Base-by-base conservation (phyloP, 2,329 filamentous ascomycete genomes). In the Fusarium nanum region DNA sequence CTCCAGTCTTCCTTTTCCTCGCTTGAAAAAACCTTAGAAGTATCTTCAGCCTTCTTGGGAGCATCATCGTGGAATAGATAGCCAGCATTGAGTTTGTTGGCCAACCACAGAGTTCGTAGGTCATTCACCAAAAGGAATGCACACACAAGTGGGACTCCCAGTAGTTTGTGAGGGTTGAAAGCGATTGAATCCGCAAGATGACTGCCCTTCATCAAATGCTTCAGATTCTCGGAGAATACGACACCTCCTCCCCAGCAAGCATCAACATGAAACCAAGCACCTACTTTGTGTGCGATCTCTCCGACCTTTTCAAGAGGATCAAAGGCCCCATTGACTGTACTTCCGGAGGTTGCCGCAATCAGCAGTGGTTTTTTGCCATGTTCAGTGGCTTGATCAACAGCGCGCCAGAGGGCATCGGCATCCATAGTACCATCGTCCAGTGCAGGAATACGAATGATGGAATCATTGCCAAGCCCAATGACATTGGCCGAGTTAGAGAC, bases 171-270 rank as follows among this genome's bases (percentile, higher is more conserved):
- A 5, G 50, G 50, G 16, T 42, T 54, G 13, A 54, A 54, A 9
- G 50, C 50, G 7, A 54, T 54, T 4, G n/a, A 23, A 5, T 54
- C 50, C 5, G 50, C 50, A n/a, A 54, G 40, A 8, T 32, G 12
- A 20, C 37, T 44, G 9, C 50, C 50, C 7, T 32, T 32, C 22
- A 54, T 54, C 13, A 54, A 9, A 14, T 54, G 27, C 10, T 44
- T 54, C 22, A 54, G 20, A 5, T 54, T 54, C 1, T 44, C 40
- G 9, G 50, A 54, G n/a, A 54, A 54, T 1, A 27, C 40, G 14
- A 54, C 50, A 6, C 22, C 50, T 30, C 50, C 50, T n/a, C 50
- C 50, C 50, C 50, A 54, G 7, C 50, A 54, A 13, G 50, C 50
- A 32, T 54, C 50, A 4, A 54, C 50, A 14, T 54, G 50, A 3